phyloP scores from a whole-genome alignment of 371 early-diverging fungal genomes.

The Dentiscutata heterogama region DNA sequence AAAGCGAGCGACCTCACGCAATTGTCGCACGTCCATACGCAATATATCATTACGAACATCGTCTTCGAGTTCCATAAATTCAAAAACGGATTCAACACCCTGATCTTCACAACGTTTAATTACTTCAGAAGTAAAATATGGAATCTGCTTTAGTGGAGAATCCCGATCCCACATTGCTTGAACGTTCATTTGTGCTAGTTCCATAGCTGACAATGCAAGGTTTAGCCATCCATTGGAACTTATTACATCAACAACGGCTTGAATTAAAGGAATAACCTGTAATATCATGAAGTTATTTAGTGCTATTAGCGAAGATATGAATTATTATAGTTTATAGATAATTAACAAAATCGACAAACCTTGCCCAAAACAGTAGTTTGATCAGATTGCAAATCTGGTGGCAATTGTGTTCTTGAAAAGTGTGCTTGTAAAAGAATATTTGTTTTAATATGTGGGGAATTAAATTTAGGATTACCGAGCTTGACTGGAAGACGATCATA shows the following conservation, averaged over 20 bases:
- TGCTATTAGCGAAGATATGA: not conserved
- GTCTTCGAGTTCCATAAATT: slow-evolving; percentile 94
- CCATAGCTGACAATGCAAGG: slow-evolving; percentile 94
- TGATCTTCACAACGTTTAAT: slow-evolving; percentile 74
- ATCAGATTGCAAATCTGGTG: slow-evolving; percentile 93
- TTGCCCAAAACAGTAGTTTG: slow-evolving; percentile 76
- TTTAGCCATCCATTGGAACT: slow-evolving; percentile 92
- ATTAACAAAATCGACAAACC: not conserved
- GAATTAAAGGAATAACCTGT: slow-evolving; percentile 80
- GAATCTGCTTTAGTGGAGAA: slow-evolving; percentile 92
- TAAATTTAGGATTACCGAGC: slow-evolving; percentile 72
- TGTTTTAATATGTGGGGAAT: slow-evolving; percentile 90
- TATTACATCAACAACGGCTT: slow-evolving; percentile 96
- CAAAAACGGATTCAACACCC: slow-evolving; percentile 90
- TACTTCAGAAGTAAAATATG: slow-evolving; percentile 78
- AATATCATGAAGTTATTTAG: not conserved
- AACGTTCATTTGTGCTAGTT: slow-evolving; percentile 95
- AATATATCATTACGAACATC: slow-evolving; percentile 81
- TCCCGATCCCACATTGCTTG: slow-evolving; percentile 98
- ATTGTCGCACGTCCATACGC: slow-evolving; percentile 66
- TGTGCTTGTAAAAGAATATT: slow-evolving; percentile 95
- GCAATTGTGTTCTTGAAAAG: slow-evolving; percentile 90
- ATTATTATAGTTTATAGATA: not conserved
- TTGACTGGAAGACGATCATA: slow-evolving; percentile 87
- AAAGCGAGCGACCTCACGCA: slow-evolving; percentile 87